These are phyloP conservation scores for Cytidiella melzeri DNA, from an alignment of 768 basidiomycete species.

Conservation along the genomic window DNA sequence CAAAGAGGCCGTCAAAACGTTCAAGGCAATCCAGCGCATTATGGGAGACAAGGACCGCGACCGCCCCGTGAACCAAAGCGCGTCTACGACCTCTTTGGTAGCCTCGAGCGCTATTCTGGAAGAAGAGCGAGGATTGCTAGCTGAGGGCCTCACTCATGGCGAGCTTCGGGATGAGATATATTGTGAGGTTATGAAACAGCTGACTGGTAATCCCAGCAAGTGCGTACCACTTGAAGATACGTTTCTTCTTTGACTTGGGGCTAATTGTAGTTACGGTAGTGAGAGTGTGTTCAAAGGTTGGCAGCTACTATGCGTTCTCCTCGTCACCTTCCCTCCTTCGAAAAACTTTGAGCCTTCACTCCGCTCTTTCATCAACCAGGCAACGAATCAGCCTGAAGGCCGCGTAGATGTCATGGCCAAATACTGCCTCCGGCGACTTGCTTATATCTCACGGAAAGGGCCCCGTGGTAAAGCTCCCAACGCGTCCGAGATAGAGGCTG, in stretches of 20 bases:
- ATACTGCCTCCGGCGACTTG: constrained; percentile 77
- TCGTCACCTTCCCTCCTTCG: constrained; percentile 90
- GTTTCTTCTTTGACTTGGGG: neutral
- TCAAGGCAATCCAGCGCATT: constrained; percentile 85
- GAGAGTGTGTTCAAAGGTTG: constrained; percentile 88
- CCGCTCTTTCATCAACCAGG: constrained; percentile 48
- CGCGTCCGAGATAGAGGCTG: constrained; percentile 84
- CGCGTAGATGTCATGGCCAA: constrained; percentile 88
- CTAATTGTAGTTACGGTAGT: constrained; percentile 30
- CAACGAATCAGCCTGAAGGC: constrained; percentile 57
- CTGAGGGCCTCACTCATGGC: constrained; percentile 70
- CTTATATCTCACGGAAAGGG: constrained; percentile 73
- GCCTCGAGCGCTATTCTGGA: constrained; percentile 47
- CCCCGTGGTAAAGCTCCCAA: constrained; percentile 81
- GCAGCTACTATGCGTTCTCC: constrained; percentile 85
- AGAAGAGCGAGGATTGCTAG: constrained; percentile 82
- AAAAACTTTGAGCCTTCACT: constrained; percentile 89
- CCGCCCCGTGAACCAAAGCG: constrained; percentile 31
- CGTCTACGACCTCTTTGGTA: constrained; percentile 42
- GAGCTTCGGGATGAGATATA: constrained; percentile 93
- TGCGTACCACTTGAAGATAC: too few species aligned
- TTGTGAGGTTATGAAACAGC: constrained; percentile 89
- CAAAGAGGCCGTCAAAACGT: constrained; percentile 76
- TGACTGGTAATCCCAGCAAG: constrained; percentile 76
- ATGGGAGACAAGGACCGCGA: constrained; percentile 91